phyloP scores from a whole-genome alignment of 169 alveolate genomes.

The Eimeria tenella region DNA sequence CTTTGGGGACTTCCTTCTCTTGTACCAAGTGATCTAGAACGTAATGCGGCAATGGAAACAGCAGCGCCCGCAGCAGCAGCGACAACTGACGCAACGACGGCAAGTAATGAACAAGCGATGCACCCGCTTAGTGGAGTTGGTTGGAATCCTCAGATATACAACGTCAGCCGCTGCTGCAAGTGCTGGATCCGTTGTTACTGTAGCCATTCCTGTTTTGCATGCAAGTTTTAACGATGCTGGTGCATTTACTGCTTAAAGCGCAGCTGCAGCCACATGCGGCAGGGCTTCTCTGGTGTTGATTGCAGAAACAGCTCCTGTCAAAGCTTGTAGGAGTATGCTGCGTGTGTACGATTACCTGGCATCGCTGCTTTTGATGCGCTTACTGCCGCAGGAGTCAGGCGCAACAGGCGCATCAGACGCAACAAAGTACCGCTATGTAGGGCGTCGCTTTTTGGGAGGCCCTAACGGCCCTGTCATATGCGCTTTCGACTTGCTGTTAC shows the following conservation, averaged over 20 bases:
- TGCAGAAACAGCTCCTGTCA: no score
- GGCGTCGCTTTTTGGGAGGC: neutral
- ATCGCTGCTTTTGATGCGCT: neutral
- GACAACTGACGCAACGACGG: neutral
- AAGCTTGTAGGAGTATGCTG: neutral
- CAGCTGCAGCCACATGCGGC: no score
- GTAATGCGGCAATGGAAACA: neutral
- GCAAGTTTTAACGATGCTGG: no score
- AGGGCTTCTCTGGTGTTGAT: no score
- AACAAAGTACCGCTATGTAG: conserved; percentile 14
- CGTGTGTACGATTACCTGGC: neutral
- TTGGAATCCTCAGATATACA: neutral
- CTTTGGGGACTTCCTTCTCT: neutral
- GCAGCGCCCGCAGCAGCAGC: neutral
- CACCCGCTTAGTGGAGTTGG: neutral
- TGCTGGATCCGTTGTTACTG: neutral
- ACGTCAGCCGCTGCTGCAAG: neutral
- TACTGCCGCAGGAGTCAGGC: conserved; percentile 1
- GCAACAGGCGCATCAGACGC: no score
- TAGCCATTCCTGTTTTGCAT: no score
- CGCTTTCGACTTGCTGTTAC: conserved; percentile 45
- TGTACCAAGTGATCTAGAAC: neutral
- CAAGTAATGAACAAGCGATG: neutral
- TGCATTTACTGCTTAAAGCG: no score
- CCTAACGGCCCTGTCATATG: conserved; percentile 52